Conservation (phyloP, 139 green algal species). For the Volvox reticuliferus region DNA sequence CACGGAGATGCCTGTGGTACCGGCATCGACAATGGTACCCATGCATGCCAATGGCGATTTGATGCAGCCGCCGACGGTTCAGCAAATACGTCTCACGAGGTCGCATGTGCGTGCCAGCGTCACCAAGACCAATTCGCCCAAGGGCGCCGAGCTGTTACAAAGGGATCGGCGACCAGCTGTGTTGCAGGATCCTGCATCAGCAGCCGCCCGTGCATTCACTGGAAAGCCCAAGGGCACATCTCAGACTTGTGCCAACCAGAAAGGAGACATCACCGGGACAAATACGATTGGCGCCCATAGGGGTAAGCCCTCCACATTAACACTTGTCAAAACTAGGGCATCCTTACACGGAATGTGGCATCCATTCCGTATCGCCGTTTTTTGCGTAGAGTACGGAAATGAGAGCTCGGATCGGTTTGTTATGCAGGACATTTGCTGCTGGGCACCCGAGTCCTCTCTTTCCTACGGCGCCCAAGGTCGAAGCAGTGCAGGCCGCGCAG, state of each 20-base stretch:
- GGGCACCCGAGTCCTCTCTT: neutral
- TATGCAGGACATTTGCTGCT: conserved; percentile 10
- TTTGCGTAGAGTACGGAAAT: too few relatives aligned
- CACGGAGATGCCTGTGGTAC: conserved; percentile 20
- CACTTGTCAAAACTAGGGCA: too few relatives aligned
- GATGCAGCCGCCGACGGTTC: neutral
- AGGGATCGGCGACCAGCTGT: neutral
- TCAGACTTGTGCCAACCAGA: neutral
- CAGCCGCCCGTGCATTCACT: neutral
- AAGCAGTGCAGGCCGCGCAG: neutral
- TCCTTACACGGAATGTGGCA: too few relatives aligned
- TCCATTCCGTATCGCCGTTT: too few relatives aligned
- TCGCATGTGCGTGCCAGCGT: neutral
- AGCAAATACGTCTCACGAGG: neutral
- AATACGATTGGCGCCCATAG: too few relatives aligned
- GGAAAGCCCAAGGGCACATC: neutral
- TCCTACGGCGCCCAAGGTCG: conserved; percentile 7
- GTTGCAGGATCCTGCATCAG: neutral
- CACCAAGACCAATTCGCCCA: neutral
- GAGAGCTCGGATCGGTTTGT: too few relatives aligned
- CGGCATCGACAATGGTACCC: neutral
- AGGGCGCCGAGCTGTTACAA: neutral
- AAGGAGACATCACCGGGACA: neutral
- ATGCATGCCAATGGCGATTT: neutral
- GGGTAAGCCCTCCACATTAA: too few relatives aligned